Conservation (phyloP, 1,139 yeast genomes). For the Nadsonia starkeyi-henricii region DNA sequence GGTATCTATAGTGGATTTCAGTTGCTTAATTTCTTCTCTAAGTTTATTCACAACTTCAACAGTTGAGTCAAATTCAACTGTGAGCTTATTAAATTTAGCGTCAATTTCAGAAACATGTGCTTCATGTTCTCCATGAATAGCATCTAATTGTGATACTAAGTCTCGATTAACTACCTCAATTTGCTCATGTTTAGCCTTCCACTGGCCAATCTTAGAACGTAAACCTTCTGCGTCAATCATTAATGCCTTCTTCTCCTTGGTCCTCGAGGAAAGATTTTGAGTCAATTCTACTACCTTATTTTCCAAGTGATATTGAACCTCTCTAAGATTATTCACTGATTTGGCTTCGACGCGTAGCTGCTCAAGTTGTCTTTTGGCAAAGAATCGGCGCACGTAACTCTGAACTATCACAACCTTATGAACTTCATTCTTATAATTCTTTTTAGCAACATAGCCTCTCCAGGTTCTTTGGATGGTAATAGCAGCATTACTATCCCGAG, state of each 20-base stretch:
- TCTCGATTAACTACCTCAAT: not conserved
- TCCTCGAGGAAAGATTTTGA: conserved; percentile 63
- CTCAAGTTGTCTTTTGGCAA: conserved; percentile 53
- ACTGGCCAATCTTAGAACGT: not conserved
- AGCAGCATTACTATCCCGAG: conserved; percentile 51
- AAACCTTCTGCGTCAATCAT: conserved; percentile 39
- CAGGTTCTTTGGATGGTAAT: conserved; percentile 52
- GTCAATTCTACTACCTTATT: conserved; percentile 92
- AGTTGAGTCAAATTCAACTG: not conserved
- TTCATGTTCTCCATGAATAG: not conserved
- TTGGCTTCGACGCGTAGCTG: conserved; percentile 70
- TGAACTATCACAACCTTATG: conserved; percentile 60
- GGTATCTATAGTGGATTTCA: not conserved
- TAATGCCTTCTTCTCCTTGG: conserved; percentile 66
- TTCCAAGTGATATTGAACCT: conserved; percentile 83
- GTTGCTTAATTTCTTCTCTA: not conserved
- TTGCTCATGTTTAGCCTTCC: not conserved
- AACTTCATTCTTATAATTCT: conserved; percentile 28
- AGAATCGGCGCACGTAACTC: conserved; percentile 60
- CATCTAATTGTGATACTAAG: not conserved
- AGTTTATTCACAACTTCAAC: not conserved
- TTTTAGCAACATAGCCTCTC: conserved; percentile 44
- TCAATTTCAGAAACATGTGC: not conserved
- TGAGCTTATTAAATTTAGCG: not conserved
- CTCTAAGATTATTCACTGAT: conserved; percentile 78